These are phyloP conservation scores for Monilinia fructicola DNA, from an alignment of 2,329 filamentous ascomycete genomes.

Conservation along the genomic window DNA sequence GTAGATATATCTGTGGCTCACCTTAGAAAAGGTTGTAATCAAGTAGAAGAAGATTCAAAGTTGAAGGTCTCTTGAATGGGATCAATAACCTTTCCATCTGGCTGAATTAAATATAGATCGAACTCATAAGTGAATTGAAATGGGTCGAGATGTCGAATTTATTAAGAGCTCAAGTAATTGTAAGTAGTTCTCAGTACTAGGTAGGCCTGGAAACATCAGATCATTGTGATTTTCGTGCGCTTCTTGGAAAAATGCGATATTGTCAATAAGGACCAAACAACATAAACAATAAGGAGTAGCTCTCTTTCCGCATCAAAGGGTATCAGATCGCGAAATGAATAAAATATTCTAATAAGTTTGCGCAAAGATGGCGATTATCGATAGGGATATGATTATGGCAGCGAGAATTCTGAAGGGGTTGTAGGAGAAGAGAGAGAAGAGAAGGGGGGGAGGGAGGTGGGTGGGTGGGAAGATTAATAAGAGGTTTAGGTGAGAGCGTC, in stretches of 20 bases:
- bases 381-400: no score
- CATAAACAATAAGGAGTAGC: neutral
- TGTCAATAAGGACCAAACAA: neutral
- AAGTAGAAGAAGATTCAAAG: no score
- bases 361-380: neutral
- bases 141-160: conserved; percentile 3
- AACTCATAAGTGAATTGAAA: conserved; percentile 10
- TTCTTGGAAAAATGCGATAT: neutral
- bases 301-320: neutral
- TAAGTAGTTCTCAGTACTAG: no score
- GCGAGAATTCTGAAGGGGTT: no score
- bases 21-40: neutral
- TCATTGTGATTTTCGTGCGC: neutral
- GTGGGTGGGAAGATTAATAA: no score
- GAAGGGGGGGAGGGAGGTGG: neutral
- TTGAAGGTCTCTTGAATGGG: neutral
- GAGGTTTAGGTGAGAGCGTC: no score
- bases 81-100: neutral
- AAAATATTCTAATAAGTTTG: neutral
- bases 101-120: neutral
- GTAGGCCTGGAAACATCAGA: neutral
- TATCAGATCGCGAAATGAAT: neutral
- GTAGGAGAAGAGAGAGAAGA: neutral
- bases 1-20: neutral
- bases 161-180: neutral